Evolutionary conservation across 177 flowering plant genomes (phyloP), one percentile per base, ranked within the genome.

Genomic region (Telopea speciosissima): DNA sequence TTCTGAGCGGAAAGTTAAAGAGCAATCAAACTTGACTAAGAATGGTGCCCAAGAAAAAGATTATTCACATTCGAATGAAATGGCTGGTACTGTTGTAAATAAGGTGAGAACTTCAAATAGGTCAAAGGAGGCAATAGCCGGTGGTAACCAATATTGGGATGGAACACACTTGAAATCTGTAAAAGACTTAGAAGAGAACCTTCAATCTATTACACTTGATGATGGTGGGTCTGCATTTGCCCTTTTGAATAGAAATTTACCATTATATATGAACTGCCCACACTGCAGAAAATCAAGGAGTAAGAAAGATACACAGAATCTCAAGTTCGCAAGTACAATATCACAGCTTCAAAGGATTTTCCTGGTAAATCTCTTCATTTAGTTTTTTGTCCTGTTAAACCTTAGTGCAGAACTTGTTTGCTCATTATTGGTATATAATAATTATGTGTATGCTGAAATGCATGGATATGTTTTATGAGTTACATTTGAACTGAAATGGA

Each of bases 311-410:
- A 56, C 64, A 14, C 72, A 80, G 63, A 80, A 85, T 28, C 40
- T 78, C 72, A 89, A 90, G 75, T 90, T 86, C 84, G 89, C 96
- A 16, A 78, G 88, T 65, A 63, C 85, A 65, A 74, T 89, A 66
- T 90, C 98, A 65, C 98, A 93, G 83, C 91, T 93, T 70, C 97
- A 93, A 80, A 87, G 98, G 74, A 93, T 93, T 71, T 90, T 91
- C 81, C 72, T 93, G 96, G 98, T 91, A 87, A 25, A 7, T 24
- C 45, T 31, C 54, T 22, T 70, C 61, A 45, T 69, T 12, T 49
- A 16, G 17, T 49, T 16, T 49, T 19, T 49, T 36, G 40, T 36
- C 7, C 8, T 33, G n/a, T 19, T 42, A 25, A 70, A 62, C 40
- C 28, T 23, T 54, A 42, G 24, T 9, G 13, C 42, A 25, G 11